Evolutionary conservation across 2,329 filamentous ascomycete genomes (phyloP), one percentile per base, ranked within the genome.

Genomic region (Aureobasidium namibiae): DNA sequence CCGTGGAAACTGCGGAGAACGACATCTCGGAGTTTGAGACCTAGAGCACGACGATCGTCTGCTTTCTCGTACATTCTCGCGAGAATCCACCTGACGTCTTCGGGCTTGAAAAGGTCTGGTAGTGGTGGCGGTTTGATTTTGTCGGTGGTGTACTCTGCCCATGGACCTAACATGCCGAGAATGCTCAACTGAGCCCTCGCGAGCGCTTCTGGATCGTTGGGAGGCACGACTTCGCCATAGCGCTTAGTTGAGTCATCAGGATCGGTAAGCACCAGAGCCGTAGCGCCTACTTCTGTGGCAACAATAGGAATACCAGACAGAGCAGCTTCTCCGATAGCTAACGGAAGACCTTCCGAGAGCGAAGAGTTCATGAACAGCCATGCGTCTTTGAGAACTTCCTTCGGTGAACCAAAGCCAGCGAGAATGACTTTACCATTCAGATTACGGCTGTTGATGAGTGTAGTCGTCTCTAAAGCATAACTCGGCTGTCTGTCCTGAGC

Each of bases 171-270:
- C 75, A 86, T 79, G 10, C 78, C 80, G 13, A 86, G 75, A 64
- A 86, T 76, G 57, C 79, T 80, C 63, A 86, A 80, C 65, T 86
- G 83, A 0, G 83, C 83, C 16, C 79, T 75, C 1, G 83, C 83
- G 1, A 86, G 74, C 3, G 80, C 78, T 36, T 77, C 76, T 3
- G 83, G 78, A 66, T 86, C 83, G 63, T 86, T 86, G 3, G 83
- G 83, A 13, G 83, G 80, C 2, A 86, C 82, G 3, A 86, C 81
- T 61, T 82, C 82, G 61, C 82, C 83, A 70, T 82, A 86, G 11
- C 78, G 72, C 48, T 71, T 71, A n/a, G 68, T 71, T 33, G 67
- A 62, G 18, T 76, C 76, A 29, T 63, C 60, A 0, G 77, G 79
- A 61, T 82, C 78, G 0, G 80, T 82, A 16, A 82, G 72, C 0